These are phyloP conservation scores for Thalia dealbata DNA, from an alignment of 176 grass and related monocot genomes.

Conservation along the genomic window DNA sequence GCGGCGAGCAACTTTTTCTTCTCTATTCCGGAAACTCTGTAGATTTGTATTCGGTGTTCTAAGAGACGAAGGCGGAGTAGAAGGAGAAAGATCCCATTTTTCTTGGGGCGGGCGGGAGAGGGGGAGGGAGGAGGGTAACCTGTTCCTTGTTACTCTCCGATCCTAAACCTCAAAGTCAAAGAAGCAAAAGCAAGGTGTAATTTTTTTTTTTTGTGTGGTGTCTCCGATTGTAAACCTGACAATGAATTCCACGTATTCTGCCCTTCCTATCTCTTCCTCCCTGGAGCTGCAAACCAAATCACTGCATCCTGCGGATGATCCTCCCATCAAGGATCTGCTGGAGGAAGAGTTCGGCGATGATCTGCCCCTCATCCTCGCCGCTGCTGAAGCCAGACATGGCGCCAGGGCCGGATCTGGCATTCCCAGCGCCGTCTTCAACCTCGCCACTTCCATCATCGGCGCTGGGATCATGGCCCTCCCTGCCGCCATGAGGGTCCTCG, in stretches of 20 bases:
- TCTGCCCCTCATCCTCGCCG: constrained; percentile 62
- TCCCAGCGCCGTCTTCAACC: constrained; percentile 73
- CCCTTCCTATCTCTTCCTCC: constrained; percentile 43
- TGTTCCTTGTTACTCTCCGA: too few relatives aligned
- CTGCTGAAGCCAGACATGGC: constrained; percentile 15
- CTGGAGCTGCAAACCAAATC: constrained; percentile 49
- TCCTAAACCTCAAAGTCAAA: neutral
- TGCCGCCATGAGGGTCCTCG: constrained; percentile 92
- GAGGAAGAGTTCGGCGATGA: constrained; percentile 47
- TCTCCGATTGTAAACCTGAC: neutral
- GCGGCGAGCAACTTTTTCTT: too few relatives aligned
- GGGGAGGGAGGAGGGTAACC: too few relatives aligned
- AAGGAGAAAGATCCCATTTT: too few relatives aligned
- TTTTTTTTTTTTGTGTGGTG: neutral
- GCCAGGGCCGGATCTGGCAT: constrained; percentile 36
- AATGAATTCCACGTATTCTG: constrained; percentile 26
- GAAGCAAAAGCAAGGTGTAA: neutral
- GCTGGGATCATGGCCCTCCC: constrained; percentile 96
- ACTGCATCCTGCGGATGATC: neutral
- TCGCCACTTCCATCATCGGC: constrained; percentile 87
- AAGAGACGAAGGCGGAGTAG: too few relatives aligned
- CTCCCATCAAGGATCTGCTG: constrained; percentile 23
- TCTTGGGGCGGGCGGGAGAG: too few relatives aligned
- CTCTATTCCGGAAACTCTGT: too few relatives aligned
- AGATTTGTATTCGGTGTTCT: too few relatives aligned